Conservation (phyloP, 257 asterid species). For the Sherardia arvensis region DNA sequence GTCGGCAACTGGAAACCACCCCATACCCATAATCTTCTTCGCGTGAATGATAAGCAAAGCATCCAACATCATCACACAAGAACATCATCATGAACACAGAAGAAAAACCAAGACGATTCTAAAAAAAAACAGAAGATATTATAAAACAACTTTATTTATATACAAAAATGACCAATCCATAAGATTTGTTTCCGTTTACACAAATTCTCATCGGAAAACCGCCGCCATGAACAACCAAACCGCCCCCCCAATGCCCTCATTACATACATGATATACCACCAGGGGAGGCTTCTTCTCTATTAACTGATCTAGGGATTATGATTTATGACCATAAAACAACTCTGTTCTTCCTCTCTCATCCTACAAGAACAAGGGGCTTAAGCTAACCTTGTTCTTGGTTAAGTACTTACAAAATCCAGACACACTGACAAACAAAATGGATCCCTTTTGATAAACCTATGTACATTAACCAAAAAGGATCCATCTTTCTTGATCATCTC, state of each 20-base stretch:
- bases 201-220: constrained; percentile 21
- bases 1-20: neutral
- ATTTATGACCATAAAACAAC: too few relatives aligned
- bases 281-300: too few relatives aligned
- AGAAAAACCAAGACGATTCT: neutral
- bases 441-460: constrained; percentile 34
- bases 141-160: constrained; percentile 2
- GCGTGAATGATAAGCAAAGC: constrained; percentile 42
- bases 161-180: constrained; percentile 17
- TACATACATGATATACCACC: too few relatives aligned
- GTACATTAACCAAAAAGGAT: constrained; percentile 42
- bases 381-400: constrained; percentile 14
- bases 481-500: constrained; percentile 23
- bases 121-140: neutral
- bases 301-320: constrained; percentile 9
- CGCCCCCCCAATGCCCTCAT: too few relatives aligned
- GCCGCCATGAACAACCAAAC: constrained; percentile 16
- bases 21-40: neutral
- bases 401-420: constrained; percentile 24
- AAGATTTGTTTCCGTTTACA: constrained; percentile 17
- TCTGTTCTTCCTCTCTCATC: too few relatives aligned
- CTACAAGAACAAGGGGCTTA: neutral
- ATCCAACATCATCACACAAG: constrained; percentile 5
- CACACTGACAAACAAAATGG: constrained; percentile 37
- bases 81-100: constrained; percentile 11